Evolutionary conservation across 306 rosid genomes (phyloP), one percentile per base, ranked within the genome.

Genomic region (Dalbergia oliveri): DNA sequence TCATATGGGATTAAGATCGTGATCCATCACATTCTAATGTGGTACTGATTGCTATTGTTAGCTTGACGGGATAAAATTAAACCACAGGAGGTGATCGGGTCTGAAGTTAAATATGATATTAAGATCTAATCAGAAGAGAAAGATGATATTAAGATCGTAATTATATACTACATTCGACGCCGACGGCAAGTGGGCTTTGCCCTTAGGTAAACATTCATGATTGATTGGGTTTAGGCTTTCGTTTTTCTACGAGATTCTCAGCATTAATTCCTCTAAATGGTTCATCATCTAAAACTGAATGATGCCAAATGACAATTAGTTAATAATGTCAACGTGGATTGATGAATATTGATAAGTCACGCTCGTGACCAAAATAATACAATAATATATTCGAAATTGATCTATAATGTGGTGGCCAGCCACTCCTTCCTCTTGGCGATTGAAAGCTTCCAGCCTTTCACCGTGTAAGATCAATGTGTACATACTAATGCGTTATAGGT

Each of bases 301-400:
- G 11, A 73, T 43, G 68, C 43, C 78, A 43, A 59, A 59, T 31
- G 59, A 59, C 18, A 75, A 75, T 6, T 62, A 75, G 37, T 75
- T 62, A 60, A 60, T 45, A 34, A 62, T 72, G 61, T 19, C 39
- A 58, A 59, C 8, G 67, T 77, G 51, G 41, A n/a, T 53, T 77
- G 66, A 5, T 51, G 37, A 65, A 50, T 53, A 53, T 66, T 37
- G 44, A 14, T 12, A 6, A 70, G 63, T 51, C 49, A 70, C 33
- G 45, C 15, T 54, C 26, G 11, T 54, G 60, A 6, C 26, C 15
- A 31, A 43, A 14, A 49, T 4, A 45, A 61, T 33, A 16, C 62
- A 47, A 37, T 45, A 49, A 5, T 33, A 7, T 51, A 7, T 51
- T 16, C 9, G 5, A 57, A 16, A 57, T 45, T 12, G 9, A 41